Base-by-base conservation (phyloP, 2,329 filamentous ascomycete species). In the Xylariaceae sp. region DNA sequence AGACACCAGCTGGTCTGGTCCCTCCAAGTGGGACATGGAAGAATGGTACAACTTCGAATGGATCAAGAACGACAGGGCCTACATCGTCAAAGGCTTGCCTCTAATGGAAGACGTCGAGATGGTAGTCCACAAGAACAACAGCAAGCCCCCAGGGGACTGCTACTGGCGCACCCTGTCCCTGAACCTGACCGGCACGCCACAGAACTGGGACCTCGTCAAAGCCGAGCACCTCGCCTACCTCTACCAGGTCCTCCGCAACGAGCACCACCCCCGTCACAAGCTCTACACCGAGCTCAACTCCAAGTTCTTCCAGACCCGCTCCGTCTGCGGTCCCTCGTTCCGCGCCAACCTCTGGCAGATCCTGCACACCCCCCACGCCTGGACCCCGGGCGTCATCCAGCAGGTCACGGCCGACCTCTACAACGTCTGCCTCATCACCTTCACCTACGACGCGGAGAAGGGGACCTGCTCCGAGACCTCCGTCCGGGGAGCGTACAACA, bases 331-430 rank as follows among this genome's bases (percentile, higher is more conserved):
- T 4, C 9, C 7, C 4, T 1, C 13, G 6, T 56, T 56, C 42
- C 43, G 43, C 6, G 54, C 52, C 13, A 65, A 63, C 37, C 38
- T 60, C 12, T 64, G 53, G 53, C 60, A 64, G 46, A 37, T 50
- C 11, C 41, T 65, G 16, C 53, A 58, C 17, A 44, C 63, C 15
- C 57, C 60, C 1, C 49, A 55, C 18, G 42, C 52, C 4, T 64
- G 60, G 55, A 52, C 51, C 3, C 54, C 52, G 4, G 53, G 57
- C 2, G 49, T 54, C 9, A 54, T 62, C 45, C 50, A 59, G 30
- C 50, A 59, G 39, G 41, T 65, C 4, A 64, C 59, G 0, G 62
- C 63, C 1, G 60, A 64, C 38, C 48, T 65, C 4, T 64, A 64
- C 38, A 55, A 58, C 6, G 43, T 64, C 9, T 60, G 54, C 40